Percentiles rank a stretch among this genome's conserved stretches.
Conservation (phyloP, 352 stramenopile species). For the Globisporangium acanthophoron region DNA sequence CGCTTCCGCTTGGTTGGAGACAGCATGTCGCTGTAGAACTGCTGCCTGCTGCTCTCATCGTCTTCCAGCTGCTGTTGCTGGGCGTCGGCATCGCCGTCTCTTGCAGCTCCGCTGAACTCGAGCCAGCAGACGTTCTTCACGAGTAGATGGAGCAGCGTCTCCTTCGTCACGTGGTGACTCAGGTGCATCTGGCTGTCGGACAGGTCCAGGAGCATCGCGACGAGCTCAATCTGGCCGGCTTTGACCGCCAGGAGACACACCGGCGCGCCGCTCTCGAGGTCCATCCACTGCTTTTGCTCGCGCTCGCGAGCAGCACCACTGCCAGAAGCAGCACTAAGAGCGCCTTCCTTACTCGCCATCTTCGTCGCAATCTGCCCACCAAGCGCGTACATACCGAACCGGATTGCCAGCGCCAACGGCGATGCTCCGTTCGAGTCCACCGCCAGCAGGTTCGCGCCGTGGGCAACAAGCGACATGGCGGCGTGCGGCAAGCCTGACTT, state of each 20-base stretch:
- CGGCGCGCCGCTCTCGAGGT: slow-evolving; percentile 38
- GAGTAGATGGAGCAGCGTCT: slow-evolving; percentile 39
- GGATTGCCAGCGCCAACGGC: slow-evolving; percentile 42
- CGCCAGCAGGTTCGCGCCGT: slow-evolving; percentile 36
- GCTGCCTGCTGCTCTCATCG: neutral
- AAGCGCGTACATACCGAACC: slow-evolving; percentile 56
- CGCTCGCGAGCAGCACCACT: neutral
- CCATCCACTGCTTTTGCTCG: slow-evolving; percentile 28
- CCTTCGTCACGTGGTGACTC: slow-evolving; percentile 17
- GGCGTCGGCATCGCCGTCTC: neutral
- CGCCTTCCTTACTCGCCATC: neutral
- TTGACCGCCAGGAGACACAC: slow-evolving; percentile 43
- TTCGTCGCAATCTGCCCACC: slow-evolving; percentile 16
- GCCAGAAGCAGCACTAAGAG: neutral
- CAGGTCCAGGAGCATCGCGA: slow-evolving; percentile 44
- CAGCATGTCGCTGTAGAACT: slow-evolving; percentile 1
- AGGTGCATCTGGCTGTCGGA: slow-evolving; percentile 17
- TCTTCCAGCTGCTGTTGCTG: neutral
- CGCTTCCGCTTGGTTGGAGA: slow-evolving; percentile 18
- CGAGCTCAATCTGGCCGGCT: slow-evolving; percentile 56
- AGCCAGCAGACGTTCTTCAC: slow-evolving; percentile 41
- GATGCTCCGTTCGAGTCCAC: slow-evolving; percentile 37
- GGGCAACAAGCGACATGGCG: slow-evolving; percentile 34
- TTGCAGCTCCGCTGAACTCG: slow-evolving; percentile 9
- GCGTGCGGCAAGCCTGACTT: slow-evolving; percentile 42